Evolutionary conservation across 768 basidiomycete species (phyloP).

Genomic region (Leccinum olivaceopallidum): DNA sequence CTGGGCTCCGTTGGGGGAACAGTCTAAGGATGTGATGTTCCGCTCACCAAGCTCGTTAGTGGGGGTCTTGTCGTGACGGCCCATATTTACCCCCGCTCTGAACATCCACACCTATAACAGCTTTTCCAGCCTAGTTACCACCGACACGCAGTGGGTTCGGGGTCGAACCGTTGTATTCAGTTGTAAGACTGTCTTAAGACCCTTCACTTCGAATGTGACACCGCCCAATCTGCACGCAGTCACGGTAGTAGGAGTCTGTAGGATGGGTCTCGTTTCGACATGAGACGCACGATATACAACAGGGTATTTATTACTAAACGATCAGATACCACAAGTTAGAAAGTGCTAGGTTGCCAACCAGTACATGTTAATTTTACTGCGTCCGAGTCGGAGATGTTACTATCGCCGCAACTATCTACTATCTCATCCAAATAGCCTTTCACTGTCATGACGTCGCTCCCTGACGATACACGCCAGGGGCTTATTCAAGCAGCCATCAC

Average conservation of each 20-base stretch:
- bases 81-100: not conserved
- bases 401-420: not conserved
- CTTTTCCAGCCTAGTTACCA: slow-evolving; percentile 17
- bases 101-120: slow-evolving; percentile 13
- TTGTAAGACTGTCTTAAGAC: slow-evolving; percentile 13
- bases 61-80: not conserved
- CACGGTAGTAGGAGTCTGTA: no score
- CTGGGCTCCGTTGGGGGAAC: slow-evolving; percentile 29
- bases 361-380: not conserved
- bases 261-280: slow-evolving; percentile 52
- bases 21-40: slow-evolving; percentile 29
- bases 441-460: slow-evolving; percentile 27
- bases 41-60: slow-evolving; percentile 23
- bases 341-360: not conserved
- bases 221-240: no score
- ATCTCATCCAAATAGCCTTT: not conserved
- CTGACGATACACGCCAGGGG: slow-evolving; percentile 43
- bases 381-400: not conserved
- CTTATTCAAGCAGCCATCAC: slow-evolving; percentile 53
- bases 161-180: slow-evolving; percentile 23
- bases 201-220: slow-evolving; percentile 5
- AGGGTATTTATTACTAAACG: not conserved
- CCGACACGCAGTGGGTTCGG: not conserved
- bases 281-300: slow-evolving; percentile 8
- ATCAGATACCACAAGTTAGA: slow-evolving; percentile 7